Evolutionary conservation across 2,329 filamentous ascomycete species (phyloP).

Genomic region (Pseudogymnoascus sp.): DNA sequence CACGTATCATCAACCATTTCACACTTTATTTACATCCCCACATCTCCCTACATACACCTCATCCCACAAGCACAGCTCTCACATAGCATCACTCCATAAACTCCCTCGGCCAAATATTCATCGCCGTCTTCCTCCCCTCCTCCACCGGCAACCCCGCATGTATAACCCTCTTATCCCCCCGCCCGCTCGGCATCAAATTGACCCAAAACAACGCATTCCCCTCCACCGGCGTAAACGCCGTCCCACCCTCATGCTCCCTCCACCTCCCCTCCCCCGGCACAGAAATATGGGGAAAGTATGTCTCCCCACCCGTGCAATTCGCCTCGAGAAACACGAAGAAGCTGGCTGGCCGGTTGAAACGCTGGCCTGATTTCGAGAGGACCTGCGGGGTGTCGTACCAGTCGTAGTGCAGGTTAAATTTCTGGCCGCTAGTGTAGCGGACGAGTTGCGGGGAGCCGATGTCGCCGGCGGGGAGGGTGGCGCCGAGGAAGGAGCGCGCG

Average conservation of each 20-base stretch:
- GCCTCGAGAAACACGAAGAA: conserved; percentile 17
- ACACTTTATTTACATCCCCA: not conserved
- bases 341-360: conserved; percentile 18
- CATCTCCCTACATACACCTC: not conserved
- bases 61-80: not conserved
- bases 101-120: conserved; percentile 39
- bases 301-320: conserved; percentile 17
- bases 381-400: conserved; percentile 11
- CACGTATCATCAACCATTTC: not conserved
- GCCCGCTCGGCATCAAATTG: conserved; percentile 37
- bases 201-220: conserved; percentile 42
- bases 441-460: conserved; percentile 8
- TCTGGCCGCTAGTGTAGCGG: not conserved
- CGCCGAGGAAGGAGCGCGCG: not conserved
- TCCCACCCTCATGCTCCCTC: conserved; percentile 34
- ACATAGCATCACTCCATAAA: not conserved
- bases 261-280: conserved; percentile 19
- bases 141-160: conserved; percentile 38
- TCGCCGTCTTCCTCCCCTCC: conserved; percentile 37
- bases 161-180: conserved; percentile 34
- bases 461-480: not conserved
- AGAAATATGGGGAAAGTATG: conserved; percentile 12
- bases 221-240: conserved; percentile 35
- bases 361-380: conserved; percentile 11
- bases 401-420: conserved; percentile 15